Base-by-base conservation (phyloP, 2,329 filamentous ascomycete species). In the Xylariomycetidae sp. region DNA sequence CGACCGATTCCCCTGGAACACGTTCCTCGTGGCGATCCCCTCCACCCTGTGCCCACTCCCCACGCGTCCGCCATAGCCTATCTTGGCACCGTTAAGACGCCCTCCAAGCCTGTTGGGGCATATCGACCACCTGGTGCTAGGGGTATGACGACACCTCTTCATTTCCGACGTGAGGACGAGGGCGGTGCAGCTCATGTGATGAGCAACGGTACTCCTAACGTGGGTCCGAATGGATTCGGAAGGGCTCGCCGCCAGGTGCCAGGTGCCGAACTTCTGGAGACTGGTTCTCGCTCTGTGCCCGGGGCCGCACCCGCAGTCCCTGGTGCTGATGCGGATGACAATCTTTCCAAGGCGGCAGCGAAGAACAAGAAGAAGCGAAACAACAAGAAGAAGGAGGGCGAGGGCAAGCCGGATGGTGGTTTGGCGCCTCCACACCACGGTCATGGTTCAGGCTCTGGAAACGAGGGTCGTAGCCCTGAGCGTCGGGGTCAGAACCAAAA, bases 301-400 rank as follows among this genome's bases (percentile, higher is more conserved):
- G 78, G 82, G 43, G 80, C 83, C 27, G 74, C 74, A 32, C 77
- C 80, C 17, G 73, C 74, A 5, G 76, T 72, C 39, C 68, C 74
- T 22, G 73, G 50, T 18, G 65, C 43, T 60, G 81, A 62, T 65
- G 80, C 73, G 57, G 83, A 87, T 40, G 85, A 85, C 48, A 80
- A 74, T 48, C 59, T 92, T 41, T 89, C 85, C 42, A 93, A 92
- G 66, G 78, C 83, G 34, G 88, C 85, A 10, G 68, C 86, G 49
- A 95, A 95, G 74, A 95, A 95, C 66, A 96, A 96, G 77, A 96
- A 96, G 77, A 96, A 96, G 76, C 78, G 92, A 48, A 85, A 85
- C 44, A 75, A 71, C 47, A 95, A 93, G 72, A 96, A 95, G 65
- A 92, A 89, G 57, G 88, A 92, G 29, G 74, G 70, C 5, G 85